Conservation (phyloP, 495 filamentous ascomycete genomes). For the Copromyces sp. region DNA sequence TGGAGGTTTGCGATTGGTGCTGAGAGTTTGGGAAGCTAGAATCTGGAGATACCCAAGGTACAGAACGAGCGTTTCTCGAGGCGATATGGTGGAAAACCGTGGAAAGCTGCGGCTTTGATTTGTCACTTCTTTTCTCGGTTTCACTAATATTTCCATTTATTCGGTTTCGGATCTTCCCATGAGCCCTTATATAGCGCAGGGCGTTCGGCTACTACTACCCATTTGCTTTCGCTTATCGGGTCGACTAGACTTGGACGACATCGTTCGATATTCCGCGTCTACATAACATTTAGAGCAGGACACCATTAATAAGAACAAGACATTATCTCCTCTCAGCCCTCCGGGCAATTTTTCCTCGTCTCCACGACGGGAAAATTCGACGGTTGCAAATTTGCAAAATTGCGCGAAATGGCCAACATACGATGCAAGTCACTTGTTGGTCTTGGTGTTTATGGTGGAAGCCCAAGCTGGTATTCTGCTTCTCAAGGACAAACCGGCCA, state of each 20-base stretch:
- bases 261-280: background rate
- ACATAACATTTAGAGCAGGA: background rate
- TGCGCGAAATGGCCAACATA: background rate
- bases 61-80: background rate
- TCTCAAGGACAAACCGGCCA: slow-evolving; percentile 68
- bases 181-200: background rate
- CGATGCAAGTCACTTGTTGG: slow-evolving; percentile 65
- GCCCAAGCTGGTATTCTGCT: slow-evolving; percentile 27
- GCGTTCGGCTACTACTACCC: background rate
- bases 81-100: background rate
- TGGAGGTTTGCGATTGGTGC: background rate
- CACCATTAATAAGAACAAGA: background rate
- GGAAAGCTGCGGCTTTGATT: background rate
- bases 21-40: background rate
- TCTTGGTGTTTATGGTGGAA: slow-evolving; percentile 43
- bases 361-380: background rate
- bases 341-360: background rate
- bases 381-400: background rate
- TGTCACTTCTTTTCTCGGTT: background rate
- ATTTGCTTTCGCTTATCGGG: background rate
- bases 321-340: background rate
- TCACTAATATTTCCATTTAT: background rate
- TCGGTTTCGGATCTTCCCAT: background rate
- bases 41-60: background rate
- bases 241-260: background rate